Base-by-base conservation (phyloP, 179 eudicot species). In the Patellifolia procumbens region DNA sequence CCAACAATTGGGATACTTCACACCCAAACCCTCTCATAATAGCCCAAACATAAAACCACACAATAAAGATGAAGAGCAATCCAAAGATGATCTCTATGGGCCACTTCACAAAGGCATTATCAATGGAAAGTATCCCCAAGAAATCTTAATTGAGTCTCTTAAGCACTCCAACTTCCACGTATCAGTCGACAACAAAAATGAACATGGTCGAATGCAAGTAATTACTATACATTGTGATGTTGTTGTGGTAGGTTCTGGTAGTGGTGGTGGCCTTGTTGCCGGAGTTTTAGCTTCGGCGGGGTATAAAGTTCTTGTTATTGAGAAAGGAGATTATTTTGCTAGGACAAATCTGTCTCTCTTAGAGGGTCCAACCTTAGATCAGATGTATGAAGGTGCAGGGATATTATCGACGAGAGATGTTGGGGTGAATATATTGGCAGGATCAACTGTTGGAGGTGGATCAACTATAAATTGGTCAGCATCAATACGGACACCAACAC, bases 391-490 rank as follows among this genome's bases (percentile, higher is more conserved):
- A 28, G 89, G 89, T 3, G 77, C 78, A 10, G 96, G 96, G 1
- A 42, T 89, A 53, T 37, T 86, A 35, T 80, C 86, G 19, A 89
- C 91, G 2, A 68, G 73, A 0, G 83, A 87, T 46, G 73, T 83
- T 77, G 85, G 86, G 37, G 80, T 83, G 1, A 17, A 78, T 13
- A 32, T 91, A 52, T 83, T 91, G 2, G 92, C 96, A 0, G 92
- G 91, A 1, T 86, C 96, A 17, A 91, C 92, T 0, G 92, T 91
- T 0, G 96, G 96, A 0, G 96, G 96, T 1, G 96, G 96, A 4
- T 89, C 96, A 0, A 67, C 90, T 0, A 53, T 91, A 6, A 91
- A 91, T 53, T 91, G 96, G 93, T 83, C 89, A 0, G 93, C 93
- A 5, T 84, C 93, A 9, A 81, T 89, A 22, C 78, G 74, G 34